Evolutionary conservation across 805 yeast genomes (phyloP).

Genomic region (Debaryomyces castellii): DNA sequence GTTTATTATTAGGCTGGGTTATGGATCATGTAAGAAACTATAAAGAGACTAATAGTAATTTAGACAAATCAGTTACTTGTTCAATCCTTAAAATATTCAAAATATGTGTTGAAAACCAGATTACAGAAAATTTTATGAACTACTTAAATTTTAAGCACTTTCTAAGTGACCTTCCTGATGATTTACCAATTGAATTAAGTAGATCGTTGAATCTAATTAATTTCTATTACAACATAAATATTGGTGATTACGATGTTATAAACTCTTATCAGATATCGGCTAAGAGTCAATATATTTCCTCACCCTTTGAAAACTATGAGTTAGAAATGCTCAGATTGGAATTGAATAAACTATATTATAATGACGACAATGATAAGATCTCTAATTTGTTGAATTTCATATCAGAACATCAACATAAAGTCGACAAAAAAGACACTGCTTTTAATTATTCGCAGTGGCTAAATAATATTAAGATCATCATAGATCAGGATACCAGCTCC

Average conservation of each 20-base stretch:
- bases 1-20: slow-evolving; percentile 24
- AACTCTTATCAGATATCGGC: slow-evolving; percentile 5
- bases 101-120: slow-evolving; percentile 19
- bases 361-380: background rate
- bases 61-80: slow-evolving; percentile 18
- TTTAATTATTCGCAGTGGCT: slow-evolving; percentile 20
- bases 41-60: background rate
- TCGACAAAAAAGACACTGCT: background rate
- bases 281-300: slow-evolving; percentile 1
- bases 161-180: slow-evolving; percentile 3
- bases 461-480: slow-evolving; percentile 12
- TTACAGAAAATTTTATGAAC: slow-evolving; percentile 18
- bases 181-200: slow-evolving; percentile 14
- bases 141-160: slow-evolving; percentile 15
- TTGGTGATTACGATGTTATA: slow-evolving; percentile 7
- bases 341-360: slow-evolving; percentile 1
- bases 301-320: slow-evolving; percentile 18
- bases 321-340: slow-evolving; percentile 14
- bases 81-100: slow-evolving; percentile 23
- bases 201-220: slow-evolving; percentile 24
- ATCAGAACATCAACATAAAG: background rate
- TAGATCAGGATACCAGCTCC: slow-evolving; percentile 5
- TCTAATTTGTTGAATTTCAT: slow-evolving; percentile 3
- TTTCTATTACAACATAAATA: slow-evolving; percentile 13
- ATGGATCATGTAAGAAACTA: slow-evolving; percentile 15